These are phyloP conservation scores for Aspergillus aculeatus DNA, from an alignment of 2,329 filamentous ascomycete genomes.

Conservation along the genomic window DNA sequence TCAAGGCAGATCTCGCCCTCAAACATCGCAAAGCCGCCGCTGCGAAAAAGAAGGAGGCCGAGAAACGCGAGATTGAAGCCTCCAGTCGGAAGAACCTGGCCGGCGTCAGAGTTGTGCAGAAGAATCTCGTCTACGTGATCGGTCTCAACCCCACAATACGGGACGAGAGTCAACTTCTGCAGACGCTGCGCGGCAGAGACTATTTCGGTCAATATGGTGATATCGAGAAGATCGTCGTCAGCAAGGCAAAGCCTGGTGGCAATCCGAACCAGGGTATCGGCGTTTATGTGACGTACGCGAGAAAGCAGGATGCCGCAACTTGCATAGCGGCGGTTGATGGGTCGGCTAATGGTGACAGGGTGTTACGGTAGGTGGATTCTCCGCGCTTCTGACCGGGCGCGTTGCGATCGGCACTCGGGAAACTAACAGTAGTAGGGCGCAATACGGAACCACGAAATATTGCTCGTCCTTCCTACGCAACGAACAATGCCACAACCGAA, in stretches of 20 bases:
- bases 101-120: conserved; percentile 92
- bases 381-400: background rate
- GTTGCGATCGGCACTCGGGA: background rate
- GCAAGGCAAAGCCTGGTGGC: conserved; percentile 79
- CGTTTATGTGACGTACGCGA: conserved; percentile 97
- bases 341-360: conserved; percentile 82
- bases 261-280: conserved; percentile 79
- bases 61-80: conserved; percentile 94
- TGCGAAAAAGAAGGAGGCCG: conserved; percentile 86
- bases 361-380: conserved; percentile 67
- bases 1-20: conserved; percentile 51
- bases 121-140: conserved; percentile 97
- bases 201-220: conserved; percentile 99
- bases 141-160: conserved; percentile 87
- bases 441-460: conserved; percentile 93
- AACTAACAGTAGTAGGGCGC: conserved; percentile 49
- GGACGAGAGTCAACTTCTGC: conserved; percentile 81
- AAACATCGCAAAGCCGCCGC: conserved; percentile 93
- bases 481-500: conserved; percentile 90
- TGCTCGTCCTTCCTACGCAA: conserved; percentile 95
- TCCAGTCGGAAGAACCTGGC: conserved; percentile 94
- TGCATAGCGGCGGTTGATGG: conserved; percentile 94
- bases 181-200: conserved; percentile 82
- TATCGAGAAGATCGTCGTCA: conserved; percentile 98
- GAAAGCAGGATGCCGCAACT: conserved; percentile 80